These are phyloP conservation scores for Afroboletus lepidellus DNA, from an alignment of 1,284 basidiomycete genomes.

Conservation along the genomic window DNA sequence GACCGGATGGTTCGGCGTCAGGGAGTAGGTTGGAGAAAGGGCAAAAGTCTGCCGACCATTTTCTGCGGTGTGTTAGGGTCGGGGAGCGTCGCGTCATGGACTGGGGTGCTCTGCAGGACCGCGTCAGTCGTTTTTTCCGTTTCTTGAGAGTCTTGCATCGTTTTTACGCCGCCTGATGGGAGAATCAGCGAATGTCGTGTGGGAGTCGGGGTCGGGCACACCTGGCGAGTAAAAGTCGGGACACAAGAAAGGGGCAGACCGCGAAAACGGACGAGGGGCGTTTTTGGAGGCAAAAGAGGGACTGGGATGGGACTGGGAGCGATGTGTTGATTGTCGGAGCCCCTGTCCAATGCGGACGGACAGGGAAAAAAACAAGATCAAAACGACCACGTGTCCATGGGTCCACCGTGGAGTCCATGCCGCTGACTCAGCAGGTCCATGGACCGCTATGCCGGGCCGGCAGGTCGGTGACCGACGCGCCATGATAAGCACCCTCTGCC, in stretches of 20 bases:
- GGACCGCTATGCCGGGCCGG: conserved; percentile 29
- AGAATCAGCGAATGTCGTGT: conserved; percentile 25
- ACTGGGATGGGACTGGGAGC: conserved; percentile 18
- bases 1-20: conserved; percentile 33
- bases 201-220: conserved; percentile 5
- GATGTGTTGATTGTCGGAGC: conserved; percentile 39
- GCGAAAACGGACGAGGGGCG: conserved; percentile 4
- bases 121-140: conserved; percentile 22
- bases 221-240: conserved; percentile 13
- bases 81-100: conserved; percentile 29
- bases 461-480: background rate
- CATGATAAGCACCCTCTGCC: background rate
- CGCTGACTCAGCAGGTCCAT: conserved; percentile 27
- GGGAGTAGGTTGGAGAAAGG: conserved; percentile 32
- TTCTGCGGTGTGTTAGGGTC: conserved; percentile 28
- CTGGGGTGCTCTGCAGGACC: conserved; percentile 3
- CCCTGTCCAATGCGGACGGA: conserved; percentile 35
- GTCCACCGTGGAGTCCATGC: conserved; percentile 20
- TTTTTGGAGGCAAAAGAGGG: conserved; percentile 20
- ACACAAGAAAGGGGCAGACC: background rate
- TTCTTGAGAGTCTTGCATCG: conserved; percentile 29
- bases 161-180: conserved; percentile 35
- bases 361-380: conserved; percentile 39
- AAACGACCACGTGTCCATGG: conserved; percentile 27
- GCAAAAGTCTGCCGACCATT: conserved; percentile 33